A percentile compares a stretch with the other conserved stretches of the same genome.
These are phyloP conservation scores for Coffea humblotiana DNA, from an alignment of 305 asterid species.

Conservation along the genomic window DNA sequence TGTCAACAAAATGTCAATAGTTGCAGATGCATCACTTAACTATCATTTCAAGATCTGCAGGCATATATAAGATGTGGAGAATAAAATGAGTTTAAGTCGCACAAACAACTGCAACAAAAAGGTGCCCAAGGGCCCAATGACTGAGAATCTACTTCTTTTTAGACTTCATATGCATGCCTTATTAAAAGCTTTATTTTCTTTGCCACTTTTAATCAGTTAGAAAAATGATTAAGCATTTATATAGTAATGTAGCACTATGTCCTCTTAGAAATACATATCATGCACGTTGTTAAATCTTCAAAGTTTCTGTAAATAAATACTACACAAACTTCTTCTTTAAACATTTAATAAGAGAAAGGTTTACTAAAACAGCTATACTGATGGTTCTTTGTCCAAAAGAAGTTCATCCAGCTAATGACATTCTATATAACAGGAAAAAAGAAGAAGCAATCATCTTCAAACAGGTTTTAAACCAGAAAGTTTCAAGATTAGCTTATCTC, in stretches of 20 bases:
- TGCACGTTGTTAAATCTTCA: neutral
- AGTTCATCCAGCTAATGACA: neutral
- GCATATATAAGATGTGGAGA: neutral
- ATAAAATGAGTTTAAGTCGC: neutral
- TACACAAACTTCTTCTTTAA: neutral
- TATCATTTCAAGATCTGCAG: neutral
- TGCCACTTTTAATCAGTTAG: neutral
- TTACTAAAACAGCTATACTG: neutral
- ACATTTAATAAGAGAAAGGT: neutral
- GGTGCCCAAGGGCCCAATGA: neutral
- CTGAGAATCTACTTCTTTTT: neutral
- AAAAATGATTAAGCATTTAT: neutral
- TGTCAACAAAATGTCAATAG: conserved; percentile 1
- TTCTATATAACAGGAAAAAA: neutral
- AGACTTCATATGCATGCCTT: neutral
- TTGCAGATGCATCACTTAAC: conserved; percentile 1
- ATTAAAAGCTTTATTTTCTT: neutral
- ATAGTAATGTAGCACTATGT: neutral
- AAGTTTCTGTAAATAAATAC: neutral
- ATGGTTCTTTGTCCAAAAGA: neutral
- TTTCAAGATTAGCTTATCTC: neutral
- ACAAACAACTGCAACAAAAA: neutral
- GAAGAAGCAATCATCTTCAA: neutral
- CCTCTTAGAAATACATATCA: neutral
- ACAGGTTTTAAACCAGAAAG: neutral